phyloP scores from a whole-genome alignment of 169 alveolate genomes.

The Sarcocystis neurona region DNA sequence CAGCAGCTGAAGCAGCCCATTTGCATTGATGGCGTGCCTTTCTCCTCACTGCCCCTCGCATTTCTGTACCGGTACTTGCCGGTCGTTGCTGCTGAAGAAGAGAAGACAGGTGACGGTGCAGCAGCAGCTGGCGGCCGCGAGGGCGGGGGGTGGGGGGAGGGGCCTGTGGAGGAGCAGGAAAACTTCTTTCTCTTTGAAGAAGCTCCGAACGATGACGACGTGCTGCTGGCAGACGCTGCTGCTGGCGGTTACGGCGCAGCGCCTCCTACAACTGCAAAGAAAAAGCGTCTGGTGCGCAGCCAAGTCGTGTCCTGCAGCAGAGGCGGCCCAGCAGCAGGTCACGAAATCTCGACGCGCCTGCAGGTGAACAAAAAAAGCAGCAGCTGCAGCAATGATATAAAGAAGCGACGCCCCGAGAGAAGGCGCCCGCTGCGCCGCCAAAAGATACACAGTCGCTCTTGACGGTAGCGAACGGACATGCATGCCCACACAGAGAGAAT shows the following conservation, averaged over 20 bases:
- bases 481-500: too few species aligned
- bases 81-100: not conserved
- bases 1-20: not conserved
- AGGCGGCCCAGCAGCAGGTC: too few species aligned
- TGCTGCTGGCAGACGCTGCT: not conserved
- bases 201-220: not conserved
- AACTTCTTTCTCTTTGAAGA: not conserved
- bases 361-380: too few species aligned
- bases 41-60: not conserved
- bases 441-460: too few species aligned
- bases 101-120: not conserved
- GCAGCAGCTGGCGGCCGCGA: not conserved
- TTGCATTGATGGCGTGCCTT: not conserved
- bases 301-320: too few species aligned
- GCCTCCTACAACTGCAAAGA: too few species aligned
- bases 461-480: too few species aligned
- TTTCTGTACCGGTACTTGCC: constrained; percentile 15
- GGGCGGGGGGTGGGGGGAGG: not conserved
- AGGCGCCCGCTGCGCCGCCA: too few species aligned
- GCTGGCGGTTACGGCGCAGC: not conserved
- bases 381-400: too few species aligned
- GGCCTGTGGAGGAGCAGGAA: not conserved
- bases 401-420: too few species aligned
- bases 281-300: too few species aligned
- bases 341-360: too few species aligned